Percentiles rank a stretch among this genome's conserved stretches.
Evolutionary conservation across 768 basidiomycete genomes (phyloP).

Genomic region (Podaxis mareebaensis): DNA sequence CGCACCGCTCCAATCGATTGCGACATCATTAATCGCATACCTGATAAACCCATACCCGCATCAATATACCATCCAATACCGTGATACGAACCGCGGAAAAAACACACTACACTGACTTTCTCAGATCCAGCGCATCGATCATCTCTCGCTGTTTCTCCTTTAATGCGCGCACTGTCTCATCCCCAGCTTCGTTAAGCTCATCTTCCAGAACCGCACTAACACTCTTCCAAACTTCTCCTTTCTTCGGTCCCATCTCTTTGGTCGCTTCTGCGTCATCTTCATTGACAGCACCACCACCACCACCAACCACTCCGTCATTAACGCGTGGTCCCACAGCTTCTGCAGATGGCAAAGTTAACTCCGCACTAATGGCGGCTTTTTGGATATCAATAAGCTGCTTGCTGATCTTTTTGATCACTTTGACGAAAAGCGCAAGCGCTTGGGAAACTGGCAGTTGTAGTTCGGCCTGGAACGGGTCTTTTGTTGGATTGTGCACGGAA

Average conservation of each 20-base stretch:
- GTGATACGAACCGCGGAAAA: slow-evolving; percentile 15
- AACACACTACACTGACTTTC: slow-evolving; percentile 61
- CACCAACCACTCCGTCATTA: slow-evolving; percentile 5
- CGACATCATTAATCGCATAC: slow-evolving; percentile 71
- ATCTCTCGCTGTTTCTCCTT: slow-evolving; percentile 83
- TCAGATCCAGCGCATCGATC: slow-evolving; percentile 85
- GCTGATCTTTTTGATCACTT: slow-evolving; percentile 83
- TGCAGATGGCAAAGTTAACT: slow-evolving; percentile 41
- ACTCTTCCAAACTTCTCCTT: slow-evolving; percentile 38
- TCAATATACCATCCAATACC: slow-evolving; percentile 9
- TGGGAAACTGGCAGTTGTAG: slow-evolving; percentile 85
- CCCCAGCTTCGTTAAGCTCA: slow-evolving; percentile 78
- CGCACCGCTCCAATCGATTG: slow-evolving; percentile 74
- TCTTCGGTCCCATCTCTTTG: slow-evolving; percentile 26
- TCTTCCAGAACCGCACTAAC: slow-evolving; percentile 52
- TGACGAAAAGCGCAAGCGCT: slow-evolving; percentile 86
- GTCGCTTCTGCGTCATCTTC: neutral
- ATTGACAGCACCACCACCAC: neutral
- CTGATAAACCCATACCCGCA: slow-evolving; percentile 35
- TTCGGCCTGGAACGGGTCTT: slow-evolving; percentile 52
- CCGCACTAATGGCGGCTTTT: slow-evolving; percentile 71
- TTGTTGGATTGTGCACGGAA: neutral
- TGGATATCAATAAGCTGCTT: slow-evolving; percentile 76
- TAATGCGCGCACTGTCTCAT: slow-evolving; percentile 65
- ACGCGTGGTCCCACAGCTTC: slow-evolving; percentile 10